Base-by-base conservation (phyloP, 140 eudicot species). In the Oenanthe javanica region DNA sequence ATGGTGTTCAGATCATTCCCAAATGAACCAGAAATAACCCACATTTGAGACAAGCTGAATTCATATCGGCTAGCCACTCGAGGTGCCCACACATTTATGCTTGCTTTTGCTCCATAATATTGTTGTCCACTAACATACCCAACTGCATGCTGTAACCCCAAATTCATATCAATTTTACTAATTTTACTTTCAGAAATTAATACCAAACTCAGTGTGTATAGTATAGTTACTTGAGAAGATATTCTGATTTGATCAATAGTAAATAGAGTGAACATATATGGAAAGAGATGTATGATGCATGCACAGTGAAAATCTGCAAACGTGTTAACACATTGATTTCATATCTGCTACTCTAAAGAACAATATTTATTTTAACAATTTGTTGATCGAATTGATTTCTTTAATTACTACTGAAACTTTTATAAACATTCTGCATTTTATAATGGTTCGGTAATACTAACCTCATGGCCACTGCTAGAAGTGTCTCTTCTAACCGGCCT, bases 61-160 rank as follows among this genome's bases (percentile, higher is more conserved):
- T 93, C 98, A 45, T 79, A 89, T 50, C 79, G 90, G 73, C 80
- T 89, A n/a, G 90, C 82, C 79, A 93, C 98, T 51, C 46, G 72
- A 9, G 98, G 98, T 61, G 96, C 88, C 98, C 98, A 93, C 36
- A 93, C 98, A 79, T 91, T 93, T 73, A 93, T 91, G 77, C 96
- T 93, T 31, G 98, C 97, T 81, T 93, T 93, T 59, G 98, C 98
- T 81, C 98, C 98, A 57, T 91, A 93, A 67, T 89, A 93, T 46
- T 88, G 75, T 14, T 91, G 90, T 54, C 98, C 98, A 55, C 77
- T 89, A 12, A 91, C 97, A 81, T 88, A 93, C 8, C 93, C 98
- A 83, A 93, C 96, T 31, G 98, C 98, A 86, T 93, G 98, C 98
- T 93, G 92, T 72, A 75, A 49, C 19, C 52, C 31, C 31, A 31